Evolutionary conservation across 2,329 filamentous ascomycete species (phyloP).

Genomic region (Onygenales sp.): DNA sequence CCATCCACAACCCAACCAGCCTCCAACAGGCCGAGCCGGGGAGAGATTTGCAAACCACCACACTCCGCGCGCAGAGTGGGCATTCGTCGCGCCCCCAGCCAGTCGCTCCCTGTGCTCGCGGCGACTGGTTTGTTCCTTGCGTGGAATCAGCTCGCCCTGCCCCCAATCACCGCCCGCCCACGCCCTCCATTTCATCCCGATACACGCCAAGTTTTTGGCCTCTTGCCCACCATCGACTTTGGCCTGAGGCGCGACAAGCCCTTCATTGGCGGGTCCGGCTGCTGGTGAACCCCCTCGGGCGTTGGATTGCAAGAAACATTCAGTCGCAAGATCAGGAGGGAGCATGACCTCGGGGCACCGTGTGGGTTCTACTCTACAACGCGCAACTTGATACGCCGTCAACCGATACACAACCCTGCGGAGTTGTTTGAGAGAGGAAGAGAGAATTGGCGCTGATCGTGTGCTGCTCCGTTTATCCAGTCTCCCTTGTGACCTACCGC

Average conservation of each 20-base stretch:
- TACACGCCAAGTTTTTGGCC: background rate
- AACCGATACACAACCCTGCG: background rate
- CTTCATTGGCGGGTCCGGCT: background rate
- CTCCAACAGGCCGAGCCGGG: background rate
- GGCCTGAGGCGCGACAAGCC: background rate
- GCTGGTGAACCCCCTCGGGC: background rate
- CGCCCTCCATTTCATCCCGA: background rate
- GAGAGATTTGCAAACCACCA: background rate
- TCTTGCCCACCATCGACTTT: background rate
- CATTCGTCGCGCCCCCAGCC: background rate
- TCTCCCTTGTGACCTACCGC: background rate
- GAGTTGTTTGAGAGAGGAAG: background rate
- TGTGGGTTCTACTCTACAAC: background rate
- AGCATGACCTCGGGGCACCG: background rate
- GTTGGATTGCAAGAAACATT: background rate
- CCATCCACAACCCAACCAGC: background rate
- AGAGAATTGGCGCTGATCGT: background rate
- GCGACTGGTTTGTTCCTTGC: constrained; percentile 2
- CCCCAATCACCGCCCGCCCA: background rate
- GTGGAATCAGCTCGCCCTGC: background rate
- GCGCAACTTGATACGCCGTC: background rate
- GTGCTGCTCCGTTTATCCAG: background rate
- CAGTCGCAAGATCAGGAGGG: background rate
- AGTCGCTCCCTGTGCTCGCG: background rate
- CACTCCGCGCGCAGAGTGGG: background rate